phyloP scores from a whole-genome alignment of 2,329 filamentous ascomycete genomes.

The Cercospora janseana region DNA sequence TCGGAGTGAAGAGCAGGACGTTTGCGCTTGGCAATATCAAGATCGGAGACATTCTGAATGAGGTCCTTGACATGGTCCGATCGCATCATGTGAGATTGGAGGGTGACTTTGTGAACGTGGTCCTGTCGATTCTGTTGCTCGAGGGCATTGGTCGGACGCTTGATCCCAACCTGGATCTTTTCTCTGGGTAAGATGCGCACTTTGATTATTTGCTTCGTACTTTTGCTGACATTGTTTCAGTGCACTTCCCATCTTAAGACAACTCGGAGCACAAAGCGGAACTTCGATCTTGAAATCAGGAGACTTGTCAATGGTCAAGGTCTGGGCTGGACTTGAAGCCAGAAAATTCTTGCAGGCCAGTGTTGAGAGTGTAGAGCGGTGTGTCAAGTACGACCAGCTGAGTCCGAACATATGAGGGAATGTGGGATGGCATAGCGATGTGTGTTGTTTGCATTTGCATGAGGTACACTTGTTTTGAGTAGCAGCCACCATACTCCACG shows the following conservation, averaged over 20 bases:
- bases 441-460: not conserved
- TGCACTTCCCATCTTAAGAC: constrained; percentile 83
- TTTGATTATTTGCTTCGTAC: not conserved
- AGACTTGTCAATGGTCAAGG: constrained; percentile 69
- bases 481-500: not conserved
- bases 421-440: not conserved
- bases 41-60: constrained; percentile 90
- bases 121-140: constrained; percentile 87
- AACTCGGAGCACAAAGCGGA: constrained; percentile 76
- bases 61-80: constrained; percentile 88
- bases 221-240: constrained; percentile 49
- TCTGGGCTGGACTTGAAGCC: constrained; percentile 89
- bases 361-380: constrained; percentile 82
- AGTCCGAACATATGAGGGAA: constrained; percentile 71
- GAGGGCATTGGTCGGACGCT: constrained; percentile 90
- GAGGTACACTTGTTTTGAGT: not conserved
- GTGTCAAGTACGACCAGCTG: constrained; percentile 85
- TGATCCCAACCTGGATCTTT: constrained; percentile 82
- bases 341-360: constrained; percentile 86
- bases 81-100: constrained; percentile 89
- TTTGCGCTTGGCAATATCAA: constrained; percentile 91
- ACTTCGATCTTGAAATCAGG: constrained; percentile 52
- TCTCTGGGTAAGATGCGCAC: constrained; percentile 59
- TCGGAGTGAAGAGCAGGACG: constrained; percentile 85
- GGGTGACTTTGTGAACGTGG: constrained; percentile 97